Evolutionary conservation across 2,329 filamentous ascomycete species (phyloP).

Genomic region (Monascus ruber): DNA sequence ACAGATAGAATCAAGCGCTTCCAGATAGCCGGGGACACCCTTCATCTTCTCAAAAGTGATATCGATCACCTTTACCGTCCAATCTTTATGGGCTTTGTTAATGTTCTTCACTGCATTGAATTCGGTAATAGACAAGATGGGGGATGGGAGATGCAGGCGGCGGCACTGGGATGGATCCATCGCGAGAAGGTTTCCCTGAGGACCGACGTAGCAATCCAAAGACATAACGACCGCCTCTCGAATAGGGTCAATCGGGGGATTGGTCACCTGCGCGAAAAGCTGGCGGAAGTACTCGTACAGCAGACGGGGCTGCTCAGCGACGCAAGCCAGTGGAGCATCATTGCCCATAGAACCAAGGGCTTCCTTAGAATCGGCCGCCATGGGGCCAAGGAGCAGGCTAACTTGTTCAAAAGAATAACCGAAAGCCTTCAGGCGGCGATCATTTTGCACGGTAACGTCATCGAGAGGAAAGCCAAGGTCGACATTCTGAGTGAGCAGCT

Average conservation of each 20-base stretch:
- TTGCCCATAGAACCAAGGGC: slow-evolving; percentile 97
- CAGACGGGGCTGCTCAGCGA: slow-evolving; percentile 78
- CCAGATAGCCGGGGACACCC: slow-evolving; percentile 72
- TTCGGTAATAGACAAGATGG: slow-evolving; percentile 77
- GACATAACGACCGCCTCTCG: slow-evolving; percentile 98
- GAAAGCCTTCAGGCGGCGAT: slow-evolving; percentile 72
- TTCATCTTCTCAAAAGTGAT: slow-evolving; percentile 84
- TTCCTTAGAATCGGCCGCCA: slow-evolving; percentile 96
- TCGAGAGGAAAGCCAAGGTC: slow-evolving; percentile 60
- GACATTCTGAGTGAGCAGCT: slow-evolving; percentile 42
- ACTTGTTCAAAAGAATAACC: slow-evolving; percentile 95
- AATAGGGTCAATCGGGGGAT: slow-evolving; percentile 94
- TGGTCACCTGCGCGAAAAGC: slow-evolving; percentile 95
- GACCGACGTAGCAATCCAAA: slow-evolving; percentile 87
- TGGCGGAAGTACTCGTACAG: slow-evolving; percentile 96
- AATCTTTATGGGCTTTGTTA: slow-evolving; percentile 57
- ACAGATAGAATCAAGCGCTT: slow-evolving; percentile 80
- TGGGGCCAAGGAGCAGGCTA: slow-evolving; percentile 78
- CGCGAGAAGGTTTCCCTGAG: slow-evolving; percentile 87
- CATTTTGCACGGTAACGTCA: slow-evolving; percentile 63
- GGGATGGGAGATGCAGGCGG: slow-evolving; percentile 74
- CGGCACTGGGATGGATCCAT: slow-evolving; percentile 87
- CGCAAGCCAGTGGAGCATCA: slow-evolving; percentile 81
- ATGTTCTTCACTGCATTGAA: slow-evolving; percentile 82
- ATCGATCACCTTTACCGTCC: slow-evolving; percentile 84